These are phyloP conservation scores for Phalaenopsis hybrid DNA, from an alignment of 116 monocot genomes.

Conservation along the genomic window DNA sequence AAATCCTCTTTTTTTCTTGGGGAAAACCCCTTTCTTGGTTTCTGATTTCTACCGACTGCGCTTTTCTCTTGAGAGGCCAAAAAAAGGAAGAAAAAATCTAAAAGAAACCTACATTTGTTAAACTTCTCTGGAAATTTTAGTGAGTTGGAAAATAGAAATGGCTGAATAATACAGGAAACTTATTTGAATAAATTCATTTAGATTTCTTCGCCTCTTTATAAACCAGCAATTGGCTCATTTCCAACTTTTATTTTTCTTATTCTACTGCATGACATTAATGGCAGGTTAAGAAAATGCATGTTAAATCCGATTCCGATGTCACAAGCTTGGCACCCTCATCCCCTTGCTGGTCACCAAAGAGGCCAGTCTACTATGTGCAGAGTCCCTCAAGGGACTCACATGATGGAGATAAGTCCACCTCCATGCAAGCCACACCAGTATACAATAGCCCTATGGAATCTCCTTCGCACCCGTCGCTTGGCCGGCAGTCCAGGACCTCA, in stretches of 20 bases:
- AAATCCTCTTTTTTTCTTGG: neutral
- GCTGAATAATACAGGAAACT: neutral
- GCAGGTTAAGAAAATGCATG: constrained; percentile 31
- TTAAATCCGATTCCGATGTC: constrained; percentile 79
- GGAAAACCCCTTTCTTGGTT: neutral
- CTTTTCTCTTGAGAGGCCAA: neutral
- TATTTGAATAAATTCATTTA: neutral
- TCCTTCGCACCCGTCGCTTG: constrained; percentile 83
- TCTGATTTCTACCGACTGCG: neutral
- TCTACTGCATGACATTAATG: neutral
- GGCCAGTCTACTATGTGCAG: constrained; percentile 77
- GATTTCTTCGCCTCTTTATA: neutral
- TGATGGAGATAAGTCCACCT: constrained; percentile 92
- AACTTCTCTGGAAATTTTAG: neutral
- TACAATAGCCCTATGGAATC: constrained; percentile 91
- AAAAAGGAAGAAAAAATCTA: neutral
- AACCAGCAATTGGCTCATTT: neutral
- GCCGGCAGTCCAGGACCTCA: constrained; percentile 83
- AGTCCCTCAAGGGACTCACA: constrained; percentile 89
- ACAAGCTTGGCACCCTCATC: constrained; percentile 78
- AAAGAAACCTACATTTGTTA: neutral
- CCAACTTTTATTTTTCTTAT: neutral
- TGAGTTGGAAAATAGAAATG: neutral
- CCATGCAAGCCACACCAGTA: constrained; percentile 82
- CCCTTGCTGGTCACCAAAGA: constrained; percentile 61